Base-by-base conservation (phyloP, 768 basidiomycete species). In the Termitomyces bulborhizus region DNA sequence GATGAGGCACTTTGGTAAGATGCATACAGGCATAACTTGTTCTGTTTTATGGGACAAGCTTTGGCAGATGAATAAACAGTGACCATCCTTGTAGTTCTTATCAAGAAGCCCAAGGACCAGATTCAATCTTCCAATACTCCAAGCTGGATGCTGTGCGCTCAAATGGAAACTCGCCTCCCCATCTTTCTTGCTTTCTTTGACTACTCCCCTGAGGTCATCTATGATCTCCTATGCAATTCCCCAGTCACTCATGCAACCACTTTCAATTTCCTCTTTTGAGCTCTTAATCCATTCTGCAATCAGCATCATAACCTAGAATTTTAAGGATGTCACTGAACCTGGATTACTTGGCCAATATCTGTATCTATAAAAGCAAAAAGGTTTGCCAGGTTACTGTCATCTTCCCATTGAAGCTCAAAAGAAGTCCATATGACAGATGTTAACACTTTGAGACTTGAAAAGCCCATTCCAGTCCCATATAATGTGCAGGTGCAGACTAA, bases 331-430 rank as follows among this genome's bases (percentile, higher is more conserved):
- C 15, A 4, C 51, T 71, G 55, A 54, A 80, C 84, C 74, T 88
- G 90, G 46, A 92, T 81, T 4, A 87, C 90, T 69, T 92, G 90
- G 56, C 82, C 82, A 54, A 92, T 82, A 66, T 92, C 90, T 29
- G 81, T 77, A 68, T 92, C 90, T 56, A 90, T 77, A 54, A 79
- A 74, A 36, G 84, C 80, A 53, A 92, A 73, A 29, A 74, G 69
- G 41, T 81, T 72, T 53, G 79, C 79, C 74, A 85, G 78, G 54
- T 76, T 72, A 18, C 83, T 79, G 42, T 82, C 80, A 13, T 76
- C 73, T 60, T 79, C 74, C 88, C 88, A 92, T 48, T 77, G 78
- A 37, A 83, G 68, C 6, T 82, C 82, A 41, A 82, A 62, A 0
- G 87, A 85, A 12, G 80, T 78, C 37, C 79, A 74, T 46, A 91